These are phyloP conservation scores for Cordyceps pruinosa DNA, from an alignment of 2,329 filamentous ascomycete species.

Conservation along the genomic window DNA sequence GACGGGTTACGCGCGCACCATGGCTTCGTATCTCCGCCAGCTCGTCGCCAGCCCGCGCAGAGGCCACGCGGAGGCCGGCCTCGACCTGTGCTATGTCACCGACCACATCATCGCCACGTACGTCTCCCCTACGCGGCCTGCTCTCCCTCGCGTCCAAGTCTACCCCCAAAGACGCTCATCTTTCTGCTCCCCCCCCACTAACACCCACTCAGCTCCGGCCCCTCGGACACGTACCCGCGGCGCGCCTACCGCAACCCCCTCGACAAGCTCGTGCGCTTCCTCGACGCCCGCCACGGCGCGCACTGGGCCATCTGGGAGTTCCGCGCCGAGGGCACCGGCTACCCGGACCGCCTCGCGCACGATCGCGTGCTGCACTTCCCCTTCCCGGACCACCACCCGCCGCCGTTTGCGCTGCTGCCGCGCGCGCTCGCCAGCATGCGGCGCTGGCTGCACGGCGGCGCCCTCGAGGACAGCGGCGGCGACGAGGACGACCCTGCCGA, in stretches of 20 bases:
- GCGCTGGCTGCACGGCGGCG: slow-evolving; percentile 65
- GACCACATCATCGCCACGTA: slow-evolving; percentile 64
- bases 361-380: slow-evolving; percentile 83
- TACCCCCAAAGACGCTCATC: neutral
- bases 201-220: slow-evolving; percentile 68
- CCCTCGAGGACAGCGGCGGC: slow-evolving; percentile 22
- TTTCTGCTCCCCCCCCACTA: neutral
- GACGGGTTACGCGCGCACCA: slow-evolving; percentile 20
- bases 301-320: slow-evolving; percentile 98
- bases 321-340: slow-evolving; percentile 90
- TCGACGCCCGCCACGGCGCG: slow-evolving; percentile 74
- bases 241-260: slow-evolving; percentile 91
- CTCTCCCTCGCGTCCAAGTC: neutral
- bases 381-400: slow-evolving; percentile 95
- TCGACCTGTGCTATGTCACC: slow-evolving; percentile 95
- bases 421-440: slow-evolving; percentile 88
- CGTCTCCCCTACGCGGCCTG: too few relatives aligned
- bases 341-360: slow-evolving; percentile 85
- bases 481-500: neutral
- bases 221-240: slow-evolving; percentile 81
- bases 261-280: slow-evolving; percentile 76
- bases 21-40: slow-evolving; percentile 77
- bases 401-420: slow-evolving; percentile 82
- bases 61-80: slow-evolving; percentile 75
- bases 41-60: slow-evolving; percentile 84